These are phyloP conservation scores for Colletotrichum higginsianum DNA, from an alignment of 2,329 filamentous ascomycete genomes.

Conservation along the genomic window DNA sequence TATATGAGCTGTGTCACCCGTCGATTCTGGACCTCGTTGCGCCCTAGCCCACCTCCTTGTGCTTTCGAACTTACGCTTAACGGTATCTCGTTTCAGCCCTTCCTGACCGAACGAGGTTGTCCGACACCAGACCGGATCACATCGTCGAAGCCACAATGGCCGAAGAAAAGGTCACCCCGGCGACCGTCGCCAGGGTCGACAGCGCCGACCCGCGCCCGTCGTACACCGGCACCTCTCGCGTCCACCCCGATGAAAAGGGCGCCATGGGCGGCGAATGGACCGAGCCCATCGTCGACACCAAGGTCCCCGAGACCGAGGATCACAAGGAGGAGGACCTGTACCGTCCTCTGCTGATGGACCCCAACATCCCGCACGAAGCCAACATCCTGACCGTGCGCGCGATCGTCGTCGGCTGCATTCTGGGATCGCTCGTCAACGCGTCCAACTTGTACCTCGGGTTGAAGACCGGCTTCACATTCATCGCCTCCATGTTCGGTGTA, in stretches of 20 bases:
- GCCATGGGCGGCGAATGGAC: slow-evolving; percentile 41
- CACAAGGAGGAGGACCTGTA: slow-evolving; percentile 57
- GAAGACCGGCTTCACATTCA: slow-evolving; percentile 67
- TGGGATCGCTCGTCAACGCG: slow-evolving; percentile 73
- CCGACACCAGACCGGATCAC: too few relatives aligned
- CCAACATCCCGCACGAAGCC: slow-evolving; percentile 56
- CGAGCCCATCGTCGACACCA: slow-evolving; percentile 43
- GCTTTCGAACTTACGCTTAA: background rate
- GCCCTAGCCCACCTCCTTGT: slow-evolving; percentile 2
- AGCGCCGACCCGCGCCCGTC: slow-evolving; percentile 29
- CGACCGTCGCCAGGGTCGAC: slow-evolving; percentile 16
- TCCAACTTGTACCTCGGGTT: slow-evolving; percentile 74
- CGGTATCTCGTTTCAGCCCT: background rate
- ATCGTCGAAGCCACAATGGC: slow-evolving; percentile 5
- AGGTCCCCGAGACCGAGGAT: slow-evolving; percentile 48
- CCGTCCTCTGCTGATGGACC: slow-evolving; percentile 55
- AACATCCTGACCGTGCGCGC: slow-evolving; percentile 70
- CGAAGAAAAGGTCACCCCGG: slow-evolving; percentile 23
- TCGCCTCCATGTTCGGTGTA: slow-evolving; percentile 60
- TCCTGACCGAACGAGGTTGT: background rate
- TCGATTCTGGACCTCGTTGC: background rate
- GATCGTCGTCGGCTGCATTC: slow-evolving; percentile 67
- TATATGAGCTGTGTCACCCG: slow-evolving; percentile 18
- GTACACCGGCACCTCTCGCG: slow-evolving; percentile 18
- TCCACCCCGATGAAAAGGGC: slow-evolving; percentile 38